Evolutionary conservation across 2,329 filamentous ascomycete species (phyloP).

Genomic region (Arthrinium puccinioides): DNA sequence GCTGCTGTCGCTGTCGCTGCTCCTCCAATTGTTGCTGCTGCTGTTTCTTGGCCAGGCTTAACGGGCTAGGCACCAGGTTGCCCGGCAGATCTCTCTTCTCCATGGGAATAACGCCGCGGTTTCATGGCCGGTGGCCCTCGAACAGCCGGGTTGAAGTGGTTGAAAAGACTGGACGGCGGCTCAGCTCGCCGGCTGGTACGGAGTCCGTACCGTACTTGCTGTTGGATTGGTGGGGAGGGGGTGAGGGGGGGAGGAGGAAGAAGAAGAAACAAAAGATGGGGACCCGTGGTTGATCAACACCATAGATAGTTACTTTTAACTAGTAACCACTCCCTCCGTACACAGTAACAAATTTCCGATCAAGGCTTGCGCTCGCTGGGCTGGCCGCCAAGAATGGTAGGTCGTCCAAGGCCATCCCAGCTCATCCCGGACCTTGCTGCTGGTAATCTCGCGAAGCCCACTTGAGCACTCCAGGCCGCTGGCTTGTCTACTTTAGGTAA

Average conservation of each 20-base stretch:
- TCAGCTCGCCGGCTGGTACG: too few relatives aligned
- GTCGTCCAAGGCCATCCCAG: too few relatives aligned
- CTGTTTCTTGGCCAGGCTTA: neutral
- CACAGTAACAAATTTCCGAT: too few relatives aligned
- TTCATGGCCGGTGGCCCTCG: neutral
- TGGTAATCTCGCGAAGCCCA: constrained; percentile 2
- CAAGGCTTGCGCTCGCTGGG: too few relatives aligned
- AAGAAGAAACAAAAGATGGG: neutral
- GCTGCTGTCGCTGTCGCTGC: constrained; percentile 2
- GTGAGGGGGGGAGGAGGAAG: neutral
- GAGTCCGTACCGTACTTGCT: too few relatives aligned
- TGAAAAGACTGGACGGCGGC: constrained; percentile 16
- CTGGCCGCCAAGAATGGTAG: too few relatives aligned
- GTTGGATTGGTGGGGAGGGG: neutral
- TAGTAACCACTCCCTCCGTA: too few relatives aligned
- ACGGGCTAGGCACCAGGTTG: neutral
- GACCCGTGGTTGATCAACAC: too few relatives aligned
- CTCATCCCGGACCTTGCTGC: neutral
- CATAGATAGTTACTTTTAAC: too few relatives aligned
- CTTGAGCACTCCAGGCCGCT: too few relatives aligned
- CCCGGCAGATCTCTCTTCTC: constrained; percentile 1
- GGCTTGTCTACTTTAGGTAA: neutral
- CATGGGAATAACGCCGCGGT: neutral
- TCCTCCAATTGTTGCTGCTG: neutral
- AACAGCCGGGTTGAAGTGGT: neutral